Evolutionary conservation across 2,329 filamentous ascomycete genomes (phyloP), one percentile per base, ranked within the genome.

Genomic region (Pestalotiopsis sp.): DNA sequence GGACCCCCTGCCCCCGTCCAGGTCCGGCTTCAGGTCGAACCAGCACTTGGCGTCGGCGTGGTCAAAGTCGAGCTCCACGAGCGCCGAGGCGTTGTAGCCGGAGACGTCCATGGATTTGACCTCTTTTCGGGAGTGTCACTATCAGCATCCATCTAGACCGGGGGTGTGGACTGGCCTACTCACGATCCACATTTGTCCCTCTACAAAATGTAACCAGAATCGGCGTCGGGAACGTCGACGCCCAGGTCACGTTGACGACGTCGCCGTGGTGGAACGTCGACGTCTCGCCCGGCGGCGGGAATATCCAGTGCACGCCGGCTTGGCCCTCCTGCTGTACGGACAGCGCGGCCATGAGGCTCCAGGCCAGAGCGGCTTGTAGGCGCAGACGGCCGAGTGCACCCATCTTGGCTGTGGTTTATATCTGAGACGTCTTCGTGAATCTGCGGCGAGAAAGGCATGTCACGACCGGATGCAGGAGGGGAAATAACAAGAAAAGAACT

Each of bases 11-110:
- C 65, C 63, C 11, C 58, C 49, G 3, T 23, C 36, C n/a, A 31
- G 38, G 31, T 65, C 59, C 7, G 67, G 59, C 6, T 66, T 64
- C 13, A 71, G 58, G 49, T 71, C 65, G 27, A 69, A 71, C 67
- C 68, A 71, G 39, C 69, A 71, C 3, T 66, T 39, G n/a, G 57
- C n/a, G 13, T 57, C 58, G 27, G 25, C 60, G n/a, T 66, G 45
- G 3, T 55, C 60, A 23, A 36, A 71, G 52, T 66, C 66, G 14
- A 71, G 65, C 36, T 31, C 7, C 12, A 69, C 23, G 17, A 49
- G 25, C 14, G 36, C 39, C 17, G 69, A 69, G 3, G 61, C 69
- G 38, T 69, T 70, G 65, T 62, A 65, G 4, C 59, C 61, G 38
- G 41, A 38, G 61, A 49, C 60, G 17, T 52, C 27, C 66, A 39